Conservation (phyloP, 768 basidiomycete species). For the Fomitopsis pulvina region DNA sequence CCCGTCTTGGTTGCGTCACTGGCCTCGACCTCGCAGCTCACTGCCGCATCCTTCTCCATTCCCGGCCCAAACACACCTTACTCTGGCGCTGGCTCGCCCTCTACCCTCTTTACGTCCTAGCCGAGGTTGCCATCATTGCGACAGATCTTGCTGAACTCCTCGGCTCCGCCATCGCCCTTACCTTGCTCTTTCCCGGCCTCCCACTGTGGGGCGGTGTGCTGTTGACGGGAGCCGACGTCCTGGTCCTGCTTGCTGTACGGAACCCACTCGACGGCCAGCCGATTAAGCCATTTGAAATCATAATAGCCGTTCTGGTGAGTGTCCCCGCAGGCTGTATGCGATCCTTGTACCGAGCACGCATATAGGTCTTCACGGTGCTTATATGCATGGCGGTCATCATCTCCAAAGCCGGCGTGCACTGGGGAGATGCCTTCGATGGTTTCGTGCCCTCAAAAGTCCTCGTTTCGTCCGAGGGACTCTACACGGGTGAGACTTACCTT, state of each 20-base stretch:
- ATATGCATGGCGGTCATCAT: conserved; percentile 76
- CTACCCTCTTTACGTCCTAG: conserved; percentile 37
- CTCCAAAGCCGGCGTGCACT: conserved; percentile 59
- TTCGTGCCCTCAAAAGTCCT: conserved; percentile 67
- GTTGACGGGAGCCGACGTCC: conserved; percentile 41
- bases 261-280: conserved; percentile 57
- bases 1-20: conserved; percentile 76
- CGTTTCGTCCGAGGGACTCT: conserved; percentile 49
- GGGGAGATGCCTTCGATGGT: conserved; percentile 69
- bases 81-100: conserved; percentile 32
- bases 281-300: conserved; percentile 57
- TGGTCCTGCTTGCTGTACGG: conserved; percentile 56
- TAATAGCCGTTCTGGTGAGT: conserved; percentile 57
- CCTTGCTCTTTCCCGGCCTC: conserved; percentile 42
- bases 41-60: conserved; percentile 37
- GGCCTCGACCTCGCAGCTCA: conserved; percentile 52
- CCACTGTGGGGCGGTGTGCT: conserved; percentile 44
- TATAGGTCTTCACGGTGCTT: conserved; percentile 43
- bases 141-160: conserved; percentile 56
- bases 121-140: conserved; percentile 45
- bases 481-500: conserved; percentile 48
- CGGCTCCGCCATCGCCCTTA: conserved; percentile 52
- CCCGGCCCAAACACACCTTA: conserved; percentile 31
- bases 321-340: background rate
- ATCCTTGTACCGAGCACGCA: background rate